A percentile compares a stretch with the other conserved stretches of the same genome.
Evolutionary conservation across 2,329 filamentous ascomycete species (phyloP).

Genomic region (Epichloe aotearoae): DNA sequence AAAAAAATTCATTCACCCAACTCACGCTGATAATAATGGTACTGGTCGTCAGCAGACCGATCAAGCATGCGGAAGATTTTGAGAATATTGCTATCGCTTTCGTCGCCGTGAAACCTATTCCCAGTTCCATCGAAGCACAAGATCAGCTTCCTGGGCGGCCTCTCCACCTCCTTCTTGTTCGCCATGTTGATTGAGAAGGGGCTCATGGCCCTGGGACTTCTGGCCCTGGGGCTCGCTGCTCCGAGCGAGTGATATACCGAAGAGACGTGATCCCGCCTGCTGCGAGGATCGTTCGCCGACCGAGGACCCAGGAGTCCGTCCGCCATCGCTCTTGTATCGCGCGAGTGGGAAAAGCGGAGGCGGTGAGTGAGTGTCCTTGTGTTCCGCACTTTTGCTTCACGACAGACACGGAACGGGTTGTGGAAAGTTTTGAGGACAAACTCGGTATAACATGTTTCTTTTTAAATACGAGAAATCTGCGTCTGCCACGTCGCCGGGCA

Average conservation of each 20-base stretch:
- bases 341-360: no score
- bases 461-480: no score
- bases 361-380: no score
- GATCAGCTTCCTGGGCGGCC: constrained; percentile 32
- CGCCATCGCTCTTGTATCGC: neutral
- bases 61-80: constrained; percentile 62
- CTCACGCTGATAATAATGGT: constrained; percentile 50
- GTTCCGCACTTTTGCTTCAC: no score
- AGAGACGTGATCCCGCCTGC: neutral
- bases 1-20: neutral
- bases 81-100: constrained; percentile 51
- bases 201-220: constrained; percentile 1
- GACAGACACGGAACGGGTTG: no score
- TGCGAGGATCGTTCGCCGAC: neutral
- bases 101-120: constrained; percentile 50
- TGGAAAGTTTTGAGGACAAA: no score
- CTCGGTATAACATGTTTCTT: no score
- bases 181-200: neutral
- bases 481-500: no score
- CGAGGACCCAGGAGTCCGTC: neutral
- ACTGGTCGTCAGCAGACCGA: constrained; percentile 47
- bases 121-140: constrained; percentile 52
- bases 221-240: neutral
- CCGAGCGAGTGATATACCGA: neutral
- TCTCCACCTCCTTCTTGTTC: neutral